A percentile compares a stretch with the other conserved stretches of the same genome.
Conservation (phyloP, 306 rosid species). For the Trichosanthes truncata region DNA sequence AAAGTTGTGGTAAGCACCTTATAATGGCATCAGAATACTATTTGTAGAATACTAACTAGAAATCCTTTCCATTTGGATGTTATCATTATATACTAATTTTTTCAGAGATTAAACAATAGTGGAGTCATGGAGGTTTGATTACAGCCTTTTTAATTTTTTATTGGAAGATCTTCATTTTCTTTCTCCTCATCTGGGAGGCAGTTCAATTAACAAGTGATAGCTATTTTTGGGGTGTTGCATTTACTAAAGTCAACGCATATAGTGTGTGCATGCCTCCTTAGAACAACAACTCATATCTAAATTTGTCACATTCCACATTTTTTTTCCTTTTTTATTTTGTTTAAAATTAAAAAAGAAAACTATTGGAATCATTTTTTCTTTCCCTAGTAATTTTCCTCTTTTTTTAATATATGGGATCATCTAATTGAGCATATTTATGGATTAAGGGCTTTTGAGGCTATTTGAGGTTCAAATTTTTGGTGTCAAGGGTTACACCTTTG, state of each 20-base stretch:
- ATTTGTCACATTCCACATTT: not conserved
- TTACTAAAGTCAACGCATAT: not conserved
- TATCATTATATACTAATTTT: not conserved
- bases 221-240: not conserved
- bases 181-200: not conserved
- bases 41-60: not conserved
- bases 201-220: not conserved
- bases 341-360: not conserved
- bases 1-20: slow-evolving; percentile 89
- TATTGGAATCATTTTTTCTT: not conserved
- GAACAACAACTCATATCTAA: not conserved
- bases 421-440: not conserved
- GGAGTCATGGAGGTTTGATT: not conserved
- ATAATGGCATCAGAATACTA: not conserved
- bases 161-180: not conserved
- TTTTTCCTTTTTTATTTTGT: not conserved
- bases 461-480: not conserved
- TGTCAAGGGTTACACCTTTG: not conserved
- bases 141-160: not conserved
- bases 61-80: not conserved
- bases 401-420: not conserved
- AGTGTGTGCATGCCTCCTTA: not conserved
- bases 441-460: not conserved
- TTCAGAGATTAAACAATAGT: not conserved
- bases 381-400: not conserved